These are phyloP conservation scores for Vaccinium corymbosum DNA, from an alignment of 148 eudicot genomes.

Conservation along the genomic window DNA sequence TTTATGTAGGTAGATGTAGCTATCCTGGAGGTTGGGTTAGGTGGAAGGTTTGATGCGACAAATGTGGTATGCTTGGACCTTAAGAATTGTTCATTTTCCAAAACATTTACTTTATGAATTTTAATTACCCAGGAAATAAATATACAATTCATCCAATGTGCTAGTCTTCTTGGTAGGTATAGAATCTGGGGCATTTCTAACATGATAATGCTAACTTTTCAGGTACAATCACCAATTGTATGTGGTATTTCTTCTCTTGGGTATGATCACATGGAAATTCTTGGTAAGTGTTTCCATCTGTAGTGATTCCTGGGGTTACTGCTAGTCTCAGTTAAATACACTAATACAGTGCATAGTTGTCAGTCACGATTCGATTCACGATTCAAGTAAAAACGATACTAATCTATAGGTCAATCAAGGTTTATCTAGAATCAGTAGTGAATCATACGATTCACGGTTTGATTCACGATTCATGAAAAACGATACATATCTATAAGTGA, in stretches of 20 bases:
- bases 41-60: constrained; percentile 97
- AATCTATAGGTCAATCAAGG: too few relatives aligned
- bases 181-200: neutral
- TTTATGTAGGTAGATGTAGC: constrained; percentile 87
- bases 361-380: too few relatives aligned
- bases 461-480: too few relatives aligned
- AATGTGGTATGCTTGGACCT: constrained; percentile 64
- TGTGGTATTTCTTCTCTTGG: constrained; percentile 98
- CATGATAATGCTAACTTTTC: constrained; percentile 25
- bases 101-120: neutral
- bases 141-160: neutral
- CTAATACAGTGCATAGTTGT: too few relatives aligned
- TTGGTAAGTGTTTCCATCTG: constrained; percentile 58
- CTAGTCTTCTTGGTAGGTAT: neutral
- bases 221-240: constrained; percentile 86
- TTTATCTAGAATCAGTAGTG: too few relatives aligned
- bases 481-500: too few relatives aligned
- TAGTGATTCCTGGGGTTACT: constrained; percentile 15
- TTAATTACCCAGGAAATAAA: neutral
- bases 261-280: constrained; percentile 98
- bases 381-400: too few relatives aligned
- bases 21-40: constrained; percentile 95
- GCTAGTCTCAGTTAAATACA: neutral
- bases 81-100: neutral
- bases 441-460: too few relatives aligned